Evolutionary conservation across 176 grass and related monocot genomes (phyloP).

Genomic region (Poa pratensis): DNA sequence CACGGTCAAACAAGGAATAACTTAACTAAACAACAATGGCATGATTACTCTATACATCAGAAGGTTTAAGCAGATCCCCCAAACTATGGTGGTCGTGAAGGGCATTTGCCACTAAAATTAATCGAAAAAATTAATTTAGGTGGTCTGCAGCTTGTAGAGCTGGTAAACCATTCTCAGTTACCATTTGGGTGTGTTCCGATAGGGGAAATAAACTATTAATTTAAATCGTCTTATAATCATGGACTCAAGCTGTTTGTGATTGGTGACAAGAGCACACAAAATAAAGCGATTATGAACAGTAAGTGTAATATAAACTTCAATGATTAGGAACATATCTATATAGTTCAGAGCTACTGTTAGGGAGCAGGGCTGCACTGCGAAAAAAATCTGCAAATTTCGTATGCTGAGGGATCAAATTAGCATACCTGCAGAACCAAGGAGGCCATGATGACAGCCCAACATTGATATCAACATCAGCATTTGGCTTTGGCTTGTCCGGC

Average conservation of each 20-base stretch:
- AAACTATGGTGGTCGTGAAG: background rate
- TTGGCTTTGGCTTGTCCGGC: slow-evolving; percentile 85
- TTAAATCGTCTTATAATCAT: slow-evolving; percentile 4
- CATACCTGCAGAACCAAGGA: slow-evolving; percentile 94
- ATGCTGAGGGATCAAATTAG: slow-evolving; percentile 19
- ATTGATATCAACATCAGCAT: slow-evolving; percentile 88
- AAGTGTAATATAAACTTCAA: background rate
- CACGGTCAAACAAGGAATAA: background rate
- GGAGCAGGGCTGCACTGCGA: background rate
- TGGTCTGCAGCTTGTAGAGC: background rate
- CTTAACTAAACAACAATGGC: background rate
- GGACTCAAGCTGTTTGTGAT: slow-evolving; percentile 14
- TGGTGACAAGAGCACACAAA: background rate
- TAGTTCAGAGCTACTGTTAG: background rate
- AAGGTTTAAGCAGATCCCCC: background rate
- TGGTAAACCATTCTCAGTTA: background rate
- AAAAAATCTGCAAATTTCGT: slow-evolving; percentile 23
- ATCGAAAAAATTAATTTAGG: background rate
- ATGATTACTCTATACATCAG: background rate
- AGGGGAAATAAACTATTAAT: background rate
- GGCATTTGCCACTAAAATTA: background rate
- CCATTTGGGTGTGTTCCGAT: background rate
- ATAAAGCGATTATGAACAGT: slow-evolving; percentile 1
- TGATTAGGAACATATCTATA: slow-evolving; percentile 14
- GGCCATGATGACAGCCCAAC: slow-evolving; percentile 76